These are phyloP conservation scores for Eucommia ulmoides DNA, from an alignment of 257 asterid genomes.

Conservation along the genomic window DNA sequence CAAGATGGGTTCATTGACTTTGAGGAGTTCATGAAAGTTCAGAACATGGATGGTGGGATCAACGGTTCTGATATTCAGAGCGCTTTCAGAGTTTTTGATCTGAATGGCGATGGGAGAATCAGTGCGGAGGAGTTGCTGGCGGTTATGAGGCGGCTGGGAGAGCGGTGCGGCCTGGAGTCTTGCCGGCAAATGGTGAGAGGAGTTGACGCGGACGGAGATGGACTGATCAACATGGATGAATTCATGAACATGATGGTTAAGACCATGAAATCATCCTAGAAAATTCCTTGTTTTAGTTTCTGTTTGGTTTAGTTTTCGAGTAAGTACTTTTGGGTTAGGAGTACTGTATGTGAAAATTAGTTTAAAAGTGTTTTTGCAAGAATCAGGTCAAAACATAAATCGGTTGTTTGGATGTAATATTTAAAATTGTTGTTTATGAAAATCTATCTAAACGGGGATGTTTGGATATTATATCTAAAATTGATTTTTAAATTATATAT, in stretches of 20 bases:
- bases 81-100: conserved; percentile 27
- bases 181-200: conserved; percentile 28
- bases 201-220: conserved; percentile 39
- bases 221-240: conserved; percentile 27
- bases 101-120: conserved; percentile 32
- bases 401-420: too few species aligned
- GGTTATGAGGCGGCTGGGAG: conserved; percentile 33
- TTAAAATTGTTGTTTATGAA: too few species aligned
- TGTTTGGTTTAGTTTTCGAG: not conserved
- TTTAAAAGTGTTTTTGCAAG: too few species aligned
- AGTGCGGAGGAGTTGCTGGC: conserved; percentile 29
- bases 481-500: too few species aligned
- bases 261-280: conserved; percentile 18
- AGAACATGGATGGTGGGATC: conserved; percentile 19
- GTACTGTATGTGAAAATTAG: too few species aligned
- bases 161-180: conserved; percentile 22
- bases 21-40: conserved; percentile 24
- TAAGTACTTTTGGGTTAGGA: too few species aligned
- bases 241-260: conserved; percentile 29
- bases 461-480: too few species aligned
- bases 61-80: conserved; percentile 16
- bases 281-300: not conserved
- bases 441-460: too few species aligned
- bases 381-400: too few species aligned
- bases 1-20: conserved; percentile 40